Base-by-base conservation (phyloP, 1,284 basidiomycete genomes). In the Apiotrichum akiyoshidainum region DNA sequence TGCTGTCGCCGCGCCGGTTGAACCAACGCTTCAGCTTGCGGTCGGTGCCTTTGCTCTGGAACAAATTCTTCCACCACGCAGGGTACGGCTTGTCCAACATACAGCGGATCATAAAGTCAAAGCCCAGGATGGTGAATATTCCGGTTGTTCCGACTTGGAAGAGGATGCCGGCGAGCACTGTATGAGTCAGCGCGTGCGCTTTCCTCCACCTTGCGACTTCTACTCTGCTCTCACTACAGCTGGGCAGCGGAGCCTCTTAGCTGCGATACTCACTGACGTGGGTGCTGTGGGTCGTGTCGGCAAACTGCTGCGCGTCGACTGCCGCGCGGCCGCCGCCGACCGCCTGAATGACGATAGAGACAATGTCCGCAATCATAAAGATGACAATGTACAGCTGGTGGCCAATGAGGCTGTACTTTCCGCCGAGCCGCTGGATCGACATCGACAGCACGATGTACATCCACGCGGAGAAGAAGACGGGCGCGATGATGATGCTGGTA, bases 331-430 rank as follows among this genome's bases (percentile, higher is more conserved):
- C 79, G 14, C 78, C 79, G 3, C 80, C 80, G 19, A 77, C 63
- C 2, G 74, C 76, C 60, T 80, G 76, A 10, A 80, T 68, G 53
- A 77, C 65, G 26, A 80, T 68, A 1, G 74, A 74, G 50, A 78
- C 61, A 41, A 78, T 46, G 59, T 80, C 79, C 54, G 71, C 74
- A 13, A 63, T 56, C 51, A 79, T 59, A 56, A 80, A 80, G 48
- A 72, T 53, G 58, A 72, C 65, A 19, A 79, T 68, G 65, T 78
- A 76, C 57, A 60, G 60, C 22, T 65, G 68, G 10, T 73, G 65
- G 10, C 61, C 64, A 54, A 79, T 65, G 44, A 74, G 57, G 17
- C 74, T 77, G 57, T 74, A 76, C 48, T 71, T 53, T 0, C 69
- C 65, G 0, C 74, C 76, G 34, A 79, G 65, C 35, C 63, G 59